A percentile compares a stretch with the other conserved stretches of the same genome.
phyloP scores from a whole-genome alignment of 768 basidiomycete genomes.

The Cyathus striatus region DNA sequence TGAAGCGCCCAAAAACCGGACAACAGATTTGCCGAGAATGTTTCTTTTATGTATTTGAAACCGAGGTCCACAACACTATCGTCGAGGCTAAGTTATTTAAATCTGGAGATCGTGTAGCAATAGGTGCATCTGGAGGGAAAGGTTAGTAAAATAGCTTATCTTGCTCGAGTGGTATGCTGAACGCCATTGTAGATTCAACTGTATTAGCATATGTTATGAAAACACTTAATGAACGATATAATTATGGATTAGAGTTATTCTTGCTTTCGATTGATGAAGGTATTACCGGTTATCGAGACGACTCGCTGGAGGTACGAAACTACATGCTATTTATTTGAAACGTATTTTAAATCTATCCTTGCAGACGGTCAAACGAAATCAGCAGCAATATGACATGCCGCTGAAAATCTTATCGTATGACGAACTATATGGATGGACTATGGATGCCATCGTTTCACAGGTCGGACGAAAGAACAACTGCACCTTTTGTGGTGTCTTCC shows the following conservation, averaged over 20 bases:
- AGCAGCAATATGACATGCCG: conserved; percentile 90
- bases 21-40: conserved; percentile 97
- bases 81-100: conserved; percentile 78
- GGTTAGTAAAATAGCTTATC: conserved; percentile 45
- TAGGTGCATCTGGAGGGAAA: conserved; percentile 98
- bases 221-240: conserved; percentile 86
- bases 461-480: conserved; percentile 98
- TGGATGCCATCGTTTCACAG: conserved; percentile 94
- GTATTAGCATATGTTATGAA: conserved; percentile 98
- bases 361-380: conserved; percentile 96
- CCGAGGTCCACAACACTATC: conserved; percentile 97
- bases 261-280: conserved; percentile 97
- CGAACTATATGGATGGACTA: conserved; percentile 98
- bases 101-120: conserved; percentile 88
- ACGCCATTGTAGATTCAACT: conserved; percentile 74
- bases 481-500: conserved; percentile 98
- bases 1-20: conserved; percentile 94
- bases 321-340: conserved; percentile 1
- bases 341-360: conserved; percentile 5
- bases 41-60: conserved; percentile 97
- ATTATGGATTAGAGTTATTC: conserved; percentile 88
- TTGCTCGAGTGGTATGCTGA: background rate
- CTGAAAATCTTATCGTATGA: conserved; percentile 95
- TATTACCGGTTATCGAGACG: conserved; percentile 96
- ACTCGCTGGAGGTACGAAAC: conserved; percentile 78